These are phyloP conservation scores for Ophiocordyceps sinensis DNA, from an alignment of 2,329 filamentous ascomycete species.

Conservation along the genomic window DNA sequence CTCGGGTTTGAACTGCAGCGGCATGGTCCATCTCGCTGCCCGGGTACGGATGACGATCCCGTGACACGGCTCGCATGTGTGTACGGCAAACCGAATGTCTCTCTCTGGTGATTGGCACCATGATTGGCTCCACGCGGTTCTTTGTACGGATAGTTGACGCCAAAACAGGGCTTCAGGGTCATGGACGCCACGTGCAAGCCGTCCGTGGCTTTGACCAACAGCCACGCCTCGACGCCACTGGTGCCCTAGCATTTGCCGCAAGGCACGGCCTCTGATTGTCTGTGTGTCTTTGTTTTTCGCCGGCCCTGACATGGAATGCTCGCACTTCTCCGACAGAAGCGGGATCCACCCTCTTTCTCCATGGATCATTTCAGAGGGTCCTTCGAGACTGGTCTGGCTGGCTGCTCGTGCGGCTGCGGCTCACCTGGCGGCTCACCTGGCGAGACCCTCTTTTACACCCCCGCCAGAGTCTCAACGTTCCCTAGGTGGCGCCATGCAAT, in stretches of 20 bases:
- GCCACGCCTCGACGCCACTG: background rate
- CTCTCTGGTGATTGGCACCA: too few species aligned
- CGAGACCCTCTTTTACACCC: background rate
- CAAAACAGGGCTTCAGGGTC: background rate
- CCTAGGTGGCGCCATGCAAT: background rate
- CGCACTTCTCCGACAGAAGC: background rate
- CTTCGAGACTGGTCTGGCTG: background rate
- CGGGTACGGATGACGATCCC: background rate
- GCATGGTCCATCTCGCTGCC: background rate
- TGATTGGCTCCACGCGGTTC: too few species aligned
- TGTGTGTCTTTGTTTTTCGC: background rate
- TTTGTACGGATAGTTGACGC: background rate
- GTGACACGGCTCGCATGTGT: background rate
- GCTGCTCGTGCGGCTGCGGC: background rate
- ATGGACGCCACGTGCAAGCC: background rate
- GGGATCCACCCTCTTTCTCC: too few species aligned
- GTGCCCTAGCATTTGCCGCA: background rate
- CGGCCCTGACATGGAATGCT: background rate
- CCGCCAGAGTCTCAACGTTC: background rate
- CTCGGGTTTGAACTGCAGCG: background rate
- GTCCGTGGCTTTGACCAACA: background rate
- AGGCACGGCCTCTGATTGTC: background rate
- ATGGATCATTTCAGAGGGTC: background rate
- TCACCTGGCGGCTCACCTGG: background rate
- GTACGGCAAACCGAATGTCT: background rate